These are phyloP conservation scores for Coelastrella sp. DNA, from an alignment of 139 green algal species.

Conservation along the genomic window DNA sequence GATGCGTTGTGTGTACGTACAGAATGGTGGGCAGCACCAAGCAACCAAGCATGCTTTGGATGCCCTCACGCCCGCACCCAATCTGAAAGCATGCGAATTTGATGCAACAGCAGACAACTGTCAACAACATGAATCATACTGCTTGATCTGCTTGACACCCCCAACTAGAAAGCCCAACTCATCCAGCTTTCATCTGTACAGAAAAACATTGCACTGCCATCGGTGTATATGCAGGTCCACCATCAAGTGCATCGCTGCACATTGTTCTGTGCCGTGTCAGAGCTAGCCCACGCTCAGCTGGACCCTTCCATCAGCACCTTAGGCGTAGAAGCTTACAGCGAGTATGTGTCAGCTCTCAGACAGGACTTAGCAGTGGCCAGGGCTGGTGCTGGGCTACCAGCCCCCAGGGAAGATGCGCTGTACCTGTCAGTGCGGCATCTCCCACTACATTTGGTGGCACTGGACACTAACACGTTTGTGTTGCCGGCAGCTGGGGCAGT, in stretches of 20 bases:
- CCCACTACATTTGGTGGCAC: slow-evolving; percentile 59
- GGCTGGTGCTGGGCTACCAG: slow-evolving; percentile 47
- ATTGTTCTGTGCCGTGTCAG: slow-evolving; percentile 57
- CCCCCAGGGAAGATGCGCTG: slow-evolving; percentile 29
- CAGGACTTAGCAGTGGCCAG: slow-evolving; percentile 41
- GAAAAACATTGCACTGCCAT: too few relatives aligned
- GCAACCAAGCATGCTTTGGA: not conserved
- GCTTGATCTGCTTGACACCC: too few relatives aligned
- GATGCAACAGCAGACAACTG: not conserved
- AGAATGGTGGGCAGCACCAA: not conserved
- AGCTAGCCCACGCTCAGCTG: slow-evolving; percentile 65
- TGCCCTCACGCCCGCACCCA: not conserved
- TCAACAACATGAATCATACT: too few relatives aligned
- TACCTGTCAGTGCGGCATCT: slow-evolving; percentile 51
- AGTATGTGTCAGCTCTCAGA: slow-evolving; percentile 61
- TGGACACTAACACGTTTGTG: slow-evolving; percentile 70
- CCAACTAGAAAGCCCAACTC: too few relatives aligned
- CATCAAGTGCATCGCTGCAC: slow-evolving; percentile 21
- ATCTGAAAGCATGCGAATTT: not conserved
- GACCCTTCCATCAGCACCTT: slow-evolving; percentile 48
- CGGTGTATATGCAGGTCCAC: slow-evolving; percentile 51
- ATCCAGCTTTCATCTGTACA: too few relatives aligned
- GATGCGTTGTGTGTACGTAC: too few relatives aligned
- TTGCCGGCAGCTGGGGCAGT: slow-evolving; percentile 63
- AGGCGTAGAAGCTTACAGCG: slow-evolving; percentile 61